A percentile compares a stretch with the other conserved stretches of the same genome.
Evolutionary conservation across 2,329 filamentous ascomycete genomes (phyloP).

Genomic region (Penicillium hesseltinei): DNA sequence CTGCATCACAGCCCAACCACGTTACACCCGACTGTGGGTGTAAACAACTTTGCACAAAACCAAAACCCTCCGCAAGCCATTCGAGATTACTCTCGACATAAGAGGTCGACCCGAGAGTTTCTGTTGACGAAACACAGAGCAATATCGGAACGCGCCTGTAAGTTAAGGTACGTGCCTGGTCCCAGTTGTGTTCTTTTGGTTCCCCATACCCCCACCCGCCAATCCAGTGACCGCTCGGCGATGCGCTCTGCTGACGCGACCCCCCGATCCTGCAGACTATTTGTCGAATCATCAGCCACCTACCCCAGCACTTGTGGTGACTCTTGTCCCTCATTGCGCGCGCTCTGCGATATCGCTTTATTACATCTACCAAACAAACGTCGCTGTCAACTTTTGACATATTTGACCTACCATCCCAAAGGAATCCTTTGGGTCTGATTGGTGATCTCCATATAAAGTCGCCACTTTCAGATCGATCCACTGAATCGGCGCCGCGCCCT

Average conservation of each 20-base stretch:
- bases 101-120: slow-evolving; percentile 13
- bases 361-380: slow-evolving; percentile 25
- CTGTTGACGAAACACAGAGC: slow-evolving; percentile 15
- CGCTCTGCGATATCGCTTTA: slow-evolving; percentile 26
- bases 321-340: slow-evolving; percentile 27
- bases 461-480: slow-evolving; percentile 6
- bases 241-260: slow-evolving; percentile 48
- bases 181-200: slow-evolving; percentile 17
- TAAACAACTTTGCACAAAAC: slow-evolving; percentile 35
- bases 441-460: slow-evolving; percentile 12
- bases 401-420: slow-evolving; percentile 14
- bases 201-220: slow-evolving; percentile 25
- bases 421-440: slow-evolving; percentile 21
- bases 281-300: slow-evolving; percentile 43
- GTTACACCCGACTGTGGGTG: slow-evolving; percentile 36
- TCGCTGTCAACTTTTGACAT: slow-evolving; percentile 25
- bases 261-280: slow-evolving; percentile 40
- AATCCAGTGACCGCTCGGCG: slow-evolving; percentile 44
- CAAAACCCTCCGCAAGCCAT: slow-evolving; percentile 28
- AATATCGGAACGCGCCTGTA: slow-evolving; percentile 12
- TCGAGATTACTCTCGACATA: slow-evolving; percentile 26
- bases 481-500: slow-evolving; percentile 19
- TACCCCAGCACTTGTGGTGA: slow-evolving; percentile 25
- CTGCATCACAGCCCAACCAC: slow-evolving; percentile 50
- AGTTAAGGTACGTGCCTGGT: slow-evolving; percentile 35